Evolutionary conservation across 768 basidiomycete species (phyloP).

Genomic region (Cystobasidiopsis lactophilus): DNA sequence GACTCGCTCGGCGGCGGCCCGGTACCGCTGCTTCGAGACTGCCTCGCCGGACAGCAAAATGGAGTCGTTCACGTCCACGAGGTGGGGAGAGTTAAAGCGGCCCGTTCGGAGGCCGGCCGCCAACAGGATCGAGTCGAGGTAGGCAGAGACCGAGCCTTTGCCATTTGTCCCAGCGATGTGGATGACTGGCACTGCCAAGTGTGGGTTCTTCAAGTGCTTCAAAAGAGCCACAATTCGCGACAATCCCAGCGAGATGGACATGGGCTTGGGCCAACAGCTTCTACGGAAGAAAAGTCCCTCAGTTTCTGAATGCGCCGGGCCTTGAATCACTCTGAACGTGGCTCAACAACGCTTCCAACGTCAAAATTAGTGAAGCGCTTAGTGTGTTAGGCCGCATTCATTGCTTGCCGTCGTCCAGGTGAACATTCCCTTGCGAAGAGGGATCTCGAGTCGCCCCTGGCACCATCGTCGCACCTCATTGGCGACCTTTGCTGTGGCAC

Average conservation of each 20-base stretch:
- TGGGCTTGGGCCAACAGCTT: too few relatives aligned
- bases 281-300: too few relatives aligned
- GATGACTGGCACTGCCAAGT: constrained; percentile 53
- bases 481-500: too few relatives aligned
- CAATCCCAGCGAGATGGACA: constrained; percentile 18
- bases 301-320: too few relatives aligned
- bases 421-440: too few relatives aligned
- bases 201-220: constrained; percentile 33
- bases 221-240: constrained; percentile 21
- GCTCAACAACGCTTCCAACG: too few relatives aligned
- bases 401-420: too few relatives aligned
- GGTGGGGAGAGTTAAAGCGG: constrained; percentile 80
- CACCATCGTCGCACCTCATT: too few relatives aligned
- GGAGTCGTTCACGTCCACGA: constrained; percentile 51
- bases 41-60: constrained; percentile 44
- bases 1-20: constrained; percentile 28
- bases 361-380: too few relatives aligned
- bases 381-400: too few relatives aligned
- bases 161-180: constrained; percentile 94
- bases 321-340: too few relatives aligned
- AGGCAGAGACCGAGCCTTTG: constrained; percentile 75
- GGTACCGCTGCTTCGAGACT: constrained; percentile 34
- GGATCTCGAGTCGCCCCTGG: too few relatives aligned
- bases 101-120: constrained; percentile 42
- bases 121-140: constrained; percentile 52